Conservation (phyloP, 148 eudicot species). For the Camellia sinensis region DNA sequence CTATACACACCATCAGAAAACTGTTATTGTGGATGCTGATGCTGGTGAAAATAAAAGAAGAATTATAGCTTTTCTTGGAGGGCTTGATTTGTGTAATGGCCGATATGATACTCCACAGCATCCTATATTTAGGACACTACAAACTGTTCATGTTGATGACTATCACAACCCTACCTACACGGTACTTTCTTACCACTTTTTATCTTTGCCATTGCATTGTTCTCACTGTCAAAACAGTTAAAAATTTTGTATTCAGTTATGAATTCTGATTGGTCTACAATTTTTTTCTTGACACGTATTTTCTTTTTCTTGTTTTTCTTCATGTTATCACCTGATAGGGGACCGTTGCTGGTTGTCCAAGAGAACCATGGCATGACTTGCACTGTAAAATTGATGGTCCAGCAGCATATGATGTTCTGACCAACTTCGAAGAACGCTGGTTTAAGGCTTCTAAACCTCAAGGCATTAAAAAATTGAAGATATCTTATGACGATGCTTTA, state of each 20-base stretch:
- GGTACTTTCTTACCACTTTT: constrained; percentile 34
- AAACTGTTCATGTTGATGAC: constrained; percentile 71
- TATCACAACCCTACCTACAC: constrained; percentile 83
- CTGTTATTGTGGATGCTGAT: constrained; percentile 83
- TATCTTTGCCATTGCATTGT: constrained; percentile 1
- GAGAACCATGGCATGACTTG: constrained; percentile 99
- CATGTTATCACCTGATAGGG: constrained; percentile 48
- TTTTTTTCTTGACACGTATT: background rate
- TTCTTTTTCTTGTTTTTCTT: background rate
- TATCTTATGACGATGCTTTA: constrained; percentile 71
- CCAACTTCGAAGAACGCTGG: constrained; percentile 94
- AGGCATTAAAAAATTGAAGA: constrained; percentile 70
- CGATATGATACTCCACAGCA: constrained; percentile 89
- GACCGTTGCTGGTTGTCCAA: constrained; percentile 66
- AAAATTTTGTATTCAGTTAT: background rate
- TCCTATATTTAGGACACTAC: constrained; percentile 58
- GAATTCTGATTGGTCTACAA: background rate
- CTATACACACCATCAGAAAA: constrained; percentile 96
- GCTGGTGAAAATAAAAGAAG: constrained; percentile 74
- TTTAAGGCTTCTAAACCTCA: constrained; percentile 70
- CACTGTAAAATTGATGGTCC: constrained; percentile 94
- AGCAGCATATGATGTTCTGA: constrained; percentile 91
- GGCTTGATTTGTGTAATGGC: constrained; percentile 92
- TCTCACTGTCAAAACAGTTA: background rate
- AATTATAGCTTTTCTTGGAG: constrained; percentile 83